Base-by-base conservation (phyloP, 140 eudicot genomes). In the Ambrosia hybrid region DNA sequence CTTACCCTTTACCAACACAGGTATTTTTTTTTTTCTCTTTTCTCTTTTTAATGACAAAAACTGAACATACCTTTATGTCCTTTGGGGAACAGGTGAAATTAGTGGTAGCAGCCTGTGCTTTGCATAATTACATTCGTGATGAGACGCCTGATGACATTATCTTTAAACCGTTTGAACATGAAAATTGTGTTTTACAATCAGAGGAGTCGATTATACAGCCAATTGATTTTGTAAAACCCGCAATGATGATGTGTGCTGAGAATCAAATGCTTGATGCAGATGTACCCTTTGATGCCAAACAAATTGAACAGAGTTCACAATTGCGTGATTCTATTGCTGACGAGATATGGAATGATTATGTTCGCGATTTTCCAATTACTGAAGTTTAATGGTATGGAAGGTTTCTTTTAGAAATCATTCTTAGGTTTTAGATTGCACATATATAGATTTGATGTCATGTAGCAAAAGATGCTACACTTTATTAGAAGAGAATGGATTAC, bases 1-100 rank as follows among this genome's bases (percentile, higher is more conserved):
- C 92, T 43, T 86, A 86, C 82, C 86, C 92, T n/a, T 75, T 86
- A 76, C 65, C 84, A 6, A 86, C 88, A 3, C 92, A 86, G 43
- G 67, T 62, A 11, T 13, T 61, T 36, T 3, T 16, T 16, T 8
- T 26, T 21, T 10, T 9, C 17, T 37, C 26, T 21, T 60, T 33
- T 33, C 3, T 60, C 45, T 5, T 60, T 34, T 11, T 34, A 60
- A 1, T 60, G 34, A 60, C 65, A 12, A 60, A 12, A 4, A 12
- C 17, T 33, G 17, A 60, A 60, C 1, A 10, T 2, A 34, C 17
- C 9, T 60, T 33, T 33, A 11, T 60, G 49, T 12, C 48, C 5
- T 4, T 34, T 61, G 48, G 48, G 48, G 51, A 15, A 37, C 68
- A 64, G 69, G 92, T 83, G 76, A 83, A 81, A 75, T 58, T 86